These are phyloP conservation scores for Fusarium liriodendri DNA, from an alignment of 2,329 filamentous ascomycete species.

Conservation along the genomic window DNA sequence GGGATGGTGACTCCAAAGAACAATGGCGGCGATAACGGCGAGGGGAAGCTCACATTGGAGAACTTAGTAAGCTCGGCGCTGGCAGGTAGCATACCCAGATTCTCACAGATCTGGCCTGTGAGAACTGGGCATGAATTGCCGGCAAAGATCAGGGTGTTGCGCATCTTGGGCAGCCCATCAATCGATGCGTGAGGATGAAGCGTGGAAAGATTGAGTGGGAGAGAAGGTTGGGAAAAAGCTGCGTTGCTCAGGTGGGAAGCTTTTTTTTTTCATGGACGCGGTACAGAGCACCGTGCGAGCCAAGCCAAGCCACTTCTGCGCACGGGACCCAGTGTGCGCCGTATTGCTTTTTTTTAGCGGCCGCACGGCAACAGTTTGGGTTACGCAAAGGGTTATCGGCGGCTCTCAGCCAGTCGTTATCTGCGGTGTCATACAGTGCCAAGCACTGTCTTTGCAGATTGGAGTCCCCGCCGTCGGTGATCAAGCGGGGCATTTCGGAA, in stretches of 20 bases:
- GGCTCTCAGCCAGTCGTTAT: neutral
- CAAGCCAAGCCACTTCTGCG: neutral
- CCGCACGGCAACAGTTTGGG: neutral
- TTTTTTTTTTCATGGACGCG: conserved; percentile 40
- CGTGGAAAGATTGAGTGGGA: conserved; percentile 38
- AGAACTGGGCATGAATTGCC: conserved; percentile 75
- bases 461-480: conserved; percentile 22
- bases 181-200: conserved; percentile 35
- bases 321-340: neutral
- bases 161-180: conserved; percentile 59
- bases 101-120: conserved; percentile 74
- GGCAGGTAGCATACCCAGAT: conserved; percentile 73
- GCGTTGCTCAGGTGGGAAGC: conserved; percentile 32
- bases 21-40: conserved; percentile 22
- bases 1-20: conserved; percentile 13
- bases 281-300: conserved; percentile 25
- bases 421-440: conserved; percentile 24
- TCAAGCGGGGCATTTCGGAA: conserved; percentile 41
- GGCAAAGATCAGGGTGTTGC: conserved; percentile 75
- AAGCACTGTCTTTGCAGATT: neutral
- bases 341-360: conserved; percentile 13
- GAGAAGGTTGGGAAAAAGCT: conserved; percentile 33
- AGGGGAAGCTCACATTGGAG: conserved; percentile 69
- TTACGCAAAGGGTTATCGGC: conserved; percentile 16
- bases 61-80: conserved; percentile 76